Percentiles rank a stretch among this genome's conserved stretches.
Evolutionary conservation across 306 rosid genomes (phyloP).

Genomic region (Trichosanthes truncata): DNA sequence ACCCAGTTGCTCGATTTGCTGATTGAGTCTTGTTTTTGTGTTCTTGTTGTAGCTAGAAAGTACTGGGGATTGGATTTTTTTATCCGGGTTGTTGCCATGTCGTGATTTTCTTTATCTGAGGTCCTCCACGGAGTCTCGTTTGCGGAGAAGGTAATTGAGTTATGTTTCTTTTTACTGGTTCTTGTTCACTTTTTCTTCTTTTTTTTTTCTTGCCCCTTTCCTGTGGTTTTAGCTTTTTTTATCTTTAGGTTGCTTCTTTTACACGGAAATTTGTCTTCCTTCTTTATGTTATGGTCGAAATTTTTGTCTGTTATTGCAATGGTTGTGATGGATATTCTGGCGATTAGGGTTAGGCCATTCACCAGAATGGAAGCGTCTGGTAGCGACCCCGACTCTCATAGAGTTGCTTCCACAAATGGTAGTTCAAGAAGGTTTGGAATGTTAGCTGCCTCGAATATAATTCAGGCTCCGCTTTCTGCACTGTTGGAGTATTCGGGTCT

Average conservation of each 20-base stretch:
- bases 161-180: constrained; percentile 5
- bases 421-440: constrained; percentile 47
- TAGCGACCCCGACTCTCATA: constrained; percentile 38
- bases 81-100: constrained; percentile 13
- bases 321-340: constrained; percentile 10
- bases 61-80: background rate
- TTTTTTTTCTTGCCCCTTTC: background rate
- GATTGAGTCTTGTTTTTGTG: background rate
- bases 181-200: background rate
- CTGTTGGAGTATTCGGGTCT: constrained; percentile 73
- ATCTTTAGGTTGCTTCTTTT: constrained; percentile 8
- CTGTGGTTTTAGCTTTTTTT: background rate
- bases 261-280: background rate
- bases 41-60: background rate
- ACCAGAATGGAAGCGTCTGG: constrained; percentile 53
- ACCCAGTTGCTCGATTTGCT: background rate
- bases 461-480: constrained; percentile 70
- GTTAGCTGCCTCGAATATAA: constrained; percentile 46
- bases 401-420: constrained; percentile 26
- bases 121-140: constrained; percentile 28
- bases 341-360: constrained; percentile 50
- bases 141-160: constrained; percentile 24
- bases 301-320: background rate
- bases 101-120: background rate
- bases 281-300: background rate